phyloP scores from a whole-genome alignment of 306 rosid genomes.

The Rosa persica region DNA sequence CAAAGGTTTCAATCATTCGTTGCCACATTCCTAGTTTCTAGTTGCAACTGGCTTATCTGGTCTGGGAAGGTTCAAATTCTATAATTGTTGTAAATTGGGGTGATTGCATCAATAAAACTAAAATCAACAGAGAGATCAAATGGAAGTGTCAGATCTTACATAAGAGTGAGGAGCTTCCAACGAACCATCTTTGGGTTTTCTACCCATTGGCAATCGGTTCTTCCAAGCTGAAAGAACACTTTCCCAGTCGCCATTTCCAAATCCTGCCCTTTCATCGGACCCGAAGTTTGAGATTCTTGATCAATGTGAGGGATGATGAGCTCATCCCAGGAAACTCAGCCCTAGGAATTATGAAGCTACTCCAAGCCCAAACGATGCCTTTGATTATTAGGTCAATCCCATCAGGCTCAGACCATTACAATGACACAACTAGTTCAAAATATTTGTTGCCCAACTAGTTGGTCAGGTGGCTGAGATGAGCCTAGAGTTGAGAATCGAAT shows the following conservation, averaged over 20 bases:
- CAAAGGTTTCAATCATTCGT: not conserved
- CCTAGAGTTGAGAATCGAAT: no score
- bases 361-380: not conserved
- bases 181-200: not conserved
- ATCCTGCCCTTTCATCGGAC: not conserved
- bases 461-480: not conserved
- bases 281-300: not conserved
- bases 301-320: no score
- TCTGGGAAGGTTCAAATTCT: no score
- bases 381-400: not conserved
- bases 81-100: no score
- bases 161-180: not conserved
- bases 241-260: not conserved
- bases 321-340: not conserved
- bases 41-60: no score
- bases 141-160: not conserved
- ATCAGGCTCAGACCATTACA: not conserved
- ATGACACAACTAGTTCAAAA: not conserved
- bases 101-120: not conserved
- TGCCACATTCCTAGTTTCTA: not conserved
- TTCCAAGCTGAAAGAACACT: not conserved
- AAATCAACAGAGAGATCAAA: not conserved
- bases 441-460: not conserved
- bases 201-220: not conserved
- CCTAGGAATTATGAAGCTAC: not conserved